A percentile compares a stretch with the other conserved stretches of the same genome.
These are phyloP conservation scores for Parathielavia hyrcaniae DNA, from an alignment of 495 filamentous ascomycete species.

Conservation along the genomic window DNA sequence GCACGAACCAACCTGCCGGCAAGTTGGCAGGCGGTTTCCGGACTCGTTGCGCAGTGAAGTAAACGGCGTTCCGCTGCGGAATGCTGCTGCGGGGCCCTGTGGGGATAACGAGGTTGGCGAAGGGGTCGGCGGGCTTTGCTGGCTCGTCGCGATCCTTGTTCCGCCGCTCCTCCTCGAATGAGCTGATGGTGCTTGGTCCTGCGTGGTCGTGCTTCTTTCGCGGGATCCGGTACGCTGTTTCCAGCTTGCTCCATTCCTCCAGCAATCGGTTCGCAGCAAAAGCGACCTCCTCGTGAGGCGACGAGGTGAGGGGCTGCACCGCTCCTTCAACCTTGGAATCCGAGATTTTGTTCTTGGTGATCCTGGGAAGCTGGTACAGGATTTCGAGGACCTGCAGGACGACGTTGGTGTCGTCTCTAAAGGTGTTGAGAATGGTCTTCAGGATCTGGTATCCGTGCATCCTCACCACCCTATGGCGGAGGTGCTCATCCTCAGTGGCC, in stretches of 20 bases:
- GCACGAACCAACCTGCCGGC: conserved; percentile 74
- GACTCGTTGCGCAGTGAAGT: conserved; percentile 53
- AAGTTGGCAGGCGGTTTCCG: conserved; percentile 53
- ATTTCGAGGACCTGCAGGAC: conserved; percentile 86
- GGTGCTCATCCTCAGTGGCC: conserved; percentile 79
- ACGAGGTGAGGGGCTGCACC: conserved; percentile 61
- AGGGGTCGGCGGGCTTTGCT: conserved; percentile 25
- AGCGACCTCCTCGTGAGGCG: conserved; percentile 67
- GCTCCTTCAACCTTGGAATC: conserved; percentile 92
- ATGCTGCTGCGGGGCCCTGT: conserved; percentile 61
- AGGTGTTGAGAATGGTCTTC: conserved; percentile 73
- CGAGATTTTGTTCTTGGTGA: conserved; percentile 94
- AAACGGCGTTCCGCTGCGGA: conserved; percentile 55
- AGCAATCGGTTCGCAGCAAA: conserved; percentile 64
- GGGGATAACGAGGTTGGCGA: conserved; percentile 42
- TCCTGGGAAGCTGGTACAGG: conserved; percentile 76
- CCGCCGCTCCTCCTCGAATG: conserved; percentile 59
- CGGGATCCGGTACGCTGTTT: conserved; percentile 92
- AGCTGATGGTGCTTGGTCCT: conserved; percentile 41
- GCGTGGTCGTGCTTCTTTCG: conserved; percentile 55
- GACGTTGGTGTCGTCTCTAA: conserved; percentile 82
- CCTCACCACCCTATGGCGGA: conserved; percentile 80
- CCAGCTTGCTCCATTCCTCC: conserved; percentile 79
- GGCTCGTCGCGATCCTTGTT: conserved; percentile 56
- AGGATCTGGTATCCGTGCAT: conserved; percentile 98